A percentile compares a stretch with the other conserved stretches of the same genome.
These are phyloP conservation scores for Zygosaccharomyces pseudobailii DNA, from an alignment of 1,139 yeast genomes.

Conservation along the genomic window DNA sequence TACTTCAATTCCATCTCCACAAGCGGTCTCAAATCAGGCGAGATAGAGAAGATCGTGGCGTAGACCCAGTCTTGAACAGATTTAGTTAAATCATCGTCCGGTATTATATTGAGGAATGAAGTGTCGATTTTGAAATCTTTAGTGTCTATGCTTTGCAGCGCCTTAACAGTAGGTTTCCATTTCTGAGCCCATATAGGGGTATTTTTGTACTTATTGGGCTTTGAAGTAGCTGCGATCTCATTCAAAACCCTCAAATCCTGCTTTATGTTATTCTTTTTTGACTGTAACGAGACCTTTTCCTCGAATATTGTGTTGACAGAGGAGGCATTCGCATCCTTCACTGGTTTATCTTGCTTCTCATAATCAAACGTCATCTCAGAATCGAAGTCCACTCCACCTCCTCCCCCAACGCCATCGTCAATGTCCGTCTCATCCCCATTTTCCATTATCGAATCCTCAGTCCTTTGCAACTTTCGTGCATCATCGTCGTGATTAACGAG, in stretches of 20 bases:
- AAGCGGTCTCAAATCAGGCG: conserved; percentile 52
- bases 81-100: conserved; percentile 77
- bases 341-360: conserved; percentile 22
- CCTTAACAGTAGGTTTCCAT: conserved; percentile 49
- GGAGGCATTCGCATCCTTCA: neutral
- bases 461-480: conserved; percentile 15
- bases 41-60: conserved; percentile 66
- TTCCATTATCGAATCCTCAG: conserved; percentile 7
- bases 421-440: conserved; percentile 31
- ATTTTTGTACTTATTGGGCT: conserved; percentile 58
- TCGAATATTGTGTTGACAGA: conserved; percentile 29
- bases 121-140: conserved; percentile 33
- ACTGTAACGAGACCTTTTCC: conserved; percentile 28
- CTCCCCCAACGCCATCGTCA: conserved; percentile 29
- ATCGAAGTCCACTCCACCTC: conserved; percentile 31
- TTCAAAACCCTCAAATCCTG: conserved; percentile 30
- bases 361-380: conserved; percentile 33
- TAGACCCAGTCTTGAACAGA: conserved; percentile 86
- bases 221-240: conserved; percentile 35
- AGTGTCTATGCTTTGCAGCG: conserved; percentile 30
- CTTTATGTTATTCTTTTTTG: conserved; percentile 32
- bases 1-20: conserved; percentile 81
- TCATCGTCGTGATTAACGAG: conserved; percentile 34
- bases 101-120: conserved; percentile 67
- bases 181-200: conserved; percentile 86